These are phyloP conservation scores for Fonsecaea erecta DNA, from an alignment of 2,329 filamentous ascomycete species.

Conservation along the genomic window DNA sequence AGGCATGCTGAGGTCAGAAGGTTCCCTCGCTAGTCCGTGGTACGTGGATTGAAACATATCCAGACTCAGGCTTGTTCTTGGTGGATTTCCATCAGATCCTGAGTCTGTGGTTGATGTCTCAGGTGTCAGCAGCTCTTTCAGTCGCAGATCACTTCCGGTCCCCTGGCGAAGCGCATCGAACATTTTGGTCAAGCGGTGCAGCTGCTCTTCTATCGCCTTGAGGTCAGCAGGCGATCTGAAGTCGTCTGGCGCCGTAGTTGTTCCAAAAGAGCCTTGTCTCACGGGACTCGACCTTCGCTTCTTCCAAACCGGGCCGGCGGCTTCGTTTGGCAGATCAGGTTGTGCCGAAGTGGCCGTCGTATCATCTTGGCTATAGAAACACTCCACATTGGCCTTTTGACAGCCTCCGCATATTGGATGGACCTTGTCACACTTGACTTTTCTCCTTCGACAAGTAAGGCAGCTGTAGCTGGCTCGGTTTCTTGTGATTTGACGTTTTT, in stretches of 20 bases:
- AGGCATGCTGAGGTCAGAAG: slow-evolving; percentile 26
- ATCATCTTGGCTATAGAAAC: slow-evolving; percentile 45
- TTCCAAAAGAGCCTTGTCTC: not conserved
- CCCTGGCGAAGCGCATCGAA: slow-evolving; percentile 50
- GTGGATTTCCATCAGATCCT: slow-evolving; percentile 42
- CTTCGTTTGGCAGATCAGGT: slow-evolving; percentile 1
- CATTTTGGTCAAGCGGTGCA: slow-evolving; percentile 52
- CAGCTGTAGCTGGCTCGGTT: slow-evolving; percentile 55
- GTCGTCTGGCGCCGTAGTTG: slow-evolving; percentile 12
- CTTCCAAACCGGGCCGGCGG: slow-evolving; percentile 12
- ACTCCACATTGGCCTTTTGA: slow-evolving; percentile 49
- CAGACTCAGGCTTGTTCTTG: slow-evolving; percentile 48
- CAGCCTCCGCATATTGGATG: slow-evolving; percentile 54
- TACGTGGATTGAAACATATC: slow-evolving; percentile 22
- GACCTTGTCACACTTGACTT: slow-evolving; percentile 55
- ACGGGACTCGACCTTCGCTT: slow-evolving; percentile 26
- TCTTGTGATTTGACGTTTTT: slow-evolving; percentile 52
- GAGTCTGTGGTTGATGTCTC: slow-evolving; percentile 22
- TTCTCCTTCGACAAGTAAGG: slow-evolving; percentile 52
- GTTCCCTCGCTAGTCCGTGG: slow-evolving; percentile 13
- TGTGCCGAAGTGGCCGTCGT: not conserved
- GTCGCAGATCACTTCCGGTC: slow-evolving; percentile 1
- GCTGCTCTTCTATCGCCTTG: slow-evolving; percentile 49
- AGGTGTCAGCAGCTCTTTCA: slow-evolving; percentile 26
- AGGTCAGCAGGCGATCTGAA: slow-evolving; percentile 38